Evolutionary conservation across 2,329 filamentous ascomycete species (phyloP), one percentile per base, ranked within the genome.

Genomic region (Neonectria punicea): DNA sequence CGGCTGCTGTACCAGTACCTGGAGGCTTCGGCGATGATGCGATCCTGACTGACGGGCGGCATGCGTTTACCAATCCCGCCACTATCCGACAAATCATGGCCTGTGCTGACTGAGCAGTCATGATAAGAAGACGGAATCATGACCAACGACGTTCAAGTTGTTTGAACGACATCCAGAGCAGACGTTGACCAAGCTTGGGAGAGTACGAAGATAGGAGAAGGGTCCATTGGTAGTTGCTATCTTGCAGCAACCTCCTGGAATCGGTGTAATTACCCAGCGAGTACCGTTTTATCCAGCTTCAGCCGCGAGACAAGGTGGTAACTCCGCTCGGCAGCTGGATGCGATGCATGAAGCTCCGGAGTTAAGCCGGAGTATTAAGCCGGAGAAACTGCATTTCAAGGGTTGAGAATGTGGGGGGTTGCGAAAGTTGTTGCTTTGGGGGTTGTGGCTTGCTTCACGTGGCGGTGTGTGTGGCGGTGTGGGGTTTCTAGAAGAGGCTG

Each of bases 211-310:
- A 36, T 11, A 46, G 51, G 9, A 28, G 16, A 18, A 41, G 22
- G n/a, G 20, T 10, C 50, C 32, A 20, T 49, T 46, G 14, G 25
- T 49, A 46, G 43, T 50, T 34, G 55, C 49, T 46, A 44, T 51
- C 18, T 28, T 44, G 39, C 25, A 20, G 36, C 28, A 30, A 28
- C 50, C 18, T 49, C 14, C 32, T 49, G 49, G 47, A 49, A 53
- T 66, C 58, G 62, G 53, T 25, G 55, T 32, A 67, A 70, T 67
- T 67, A 65, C 39, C 59, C 63, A 68, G 63, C 61, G 44, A 57
- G 57, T 32, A 43, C 14, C 57, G 46, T 57, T 67, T 67, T 65
- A 57, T 60, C 61, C 65, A 67, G 54, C 54, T 61, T 67, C 64
- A 59, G 49, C 64, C 55, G 55, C 49, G 39, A 49, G n/a, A 39